A percentile compares a stretch with the other conserved stretches of the same genome.
These are phyloP conservation scores for Kodamaea kakaduensis DNA, from an alignment of 805 yeast species.

Conservation along the genomic window DNA sequence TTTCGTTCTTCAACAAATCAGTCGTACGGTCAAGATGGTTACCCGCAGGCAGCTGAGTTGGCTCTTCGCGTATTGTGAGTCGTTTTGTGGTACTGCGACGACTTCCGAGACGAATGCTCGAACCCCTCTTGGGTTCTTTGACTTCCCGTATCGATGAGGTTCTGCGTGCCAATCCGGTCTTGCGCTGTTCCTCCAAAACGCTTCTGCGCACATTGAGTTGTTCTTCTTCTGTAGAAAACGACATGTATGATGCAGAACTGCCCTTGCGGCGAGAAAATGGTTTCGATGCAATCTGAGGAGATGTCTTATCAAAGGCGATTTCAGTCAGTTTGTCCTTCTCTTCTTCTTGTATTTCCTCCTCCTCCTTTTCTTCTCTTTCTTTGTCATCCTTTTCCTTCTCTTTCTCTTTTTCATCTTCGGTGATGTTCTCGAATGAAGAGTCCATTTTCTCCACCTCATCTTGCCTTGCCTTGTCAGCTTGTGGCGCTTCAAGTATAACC, in stretches of 20 bases:
- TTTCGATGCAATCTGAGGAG: slow-evolving; percentile 4
- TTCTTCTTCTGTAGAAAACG: slow-evolving; percentile 27
- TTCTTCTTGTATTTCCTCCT: too few species aligned
- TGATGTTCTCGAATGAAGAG: slow-evolving; percentile 9
- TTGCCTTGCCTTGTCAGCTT: slow-evolving; percentile 35
- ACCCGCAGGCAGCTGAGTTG: slow-evolving; percentile 30
- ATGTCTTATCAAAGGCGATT: too few species aligned
- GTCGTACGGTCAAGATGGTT: slow-evolving; percentile 58
- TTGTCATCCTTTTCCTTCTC: too few species aligned
- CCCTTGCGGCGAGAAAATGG: slow-evolving; percentile 16
- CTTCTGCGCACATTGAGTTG: slow-evolving; percentile 19
- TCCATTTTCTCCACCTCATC: slow-evolving; percentile 19
- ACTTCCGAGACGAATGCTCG: slow-evolving; percentile 7
- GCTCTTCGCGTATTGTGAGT: slow-evolving; percentile 35
- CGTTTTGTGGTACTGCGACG: slow-evolving; percentile 11
- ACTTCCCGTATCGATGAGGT: slow-evolving; percentile 1
- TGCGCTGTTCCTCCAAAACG: too few species aligned
- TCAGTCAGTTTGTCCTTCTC: too few species aligned
- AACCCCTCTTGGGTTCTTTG: not conserved
- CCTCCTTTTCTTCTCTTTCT: too few species aligned
- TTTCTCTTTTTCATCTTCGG: slow-evolving; percentile 14
- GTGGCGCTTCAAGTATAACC: slow-evolving; percentile 59
- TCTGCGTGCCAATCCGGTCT: not conserved
- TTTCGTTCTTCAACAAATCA: slow-evolving; percentile 70
- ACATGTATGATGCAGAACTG: slow-evolving; percentile 25